Conservation (phyloP, 1,284 basidiomycete genomes). For the Ganoderma sinense region DNA sequence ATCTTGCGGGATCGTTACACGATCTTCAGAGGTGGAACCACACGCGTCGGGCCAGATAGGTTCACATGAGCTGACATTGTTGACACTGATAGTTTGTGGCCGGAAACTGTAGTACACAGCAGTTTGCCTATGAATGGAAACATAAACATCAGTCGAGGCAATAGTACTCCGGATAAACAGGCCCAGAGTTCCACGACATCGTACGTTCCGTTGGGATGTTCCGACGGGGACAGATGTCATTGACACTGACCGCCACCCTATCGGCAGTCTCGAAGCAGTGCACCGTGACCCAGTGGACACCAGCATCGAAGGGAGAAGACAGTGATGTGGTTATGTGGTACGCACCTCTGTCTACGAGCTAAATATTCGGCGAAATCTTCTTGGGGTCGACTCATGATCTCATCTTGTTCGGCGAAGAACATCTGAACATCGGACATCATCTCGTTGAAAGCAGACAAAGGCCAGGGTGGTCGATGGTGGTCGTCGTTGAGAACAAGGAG, state of each 20-base stretch:
- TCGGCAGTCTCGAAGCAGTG: background rate
- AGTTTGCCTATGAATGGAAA: background rate
- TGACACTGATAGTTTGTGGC: background rate
- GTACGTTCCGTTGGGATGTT: background rate
- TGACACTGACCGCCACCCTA: background rate
- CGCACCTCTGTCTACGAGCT: conserved; percentile 25
- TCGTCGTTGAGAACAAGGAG: conserved; percentile 17
- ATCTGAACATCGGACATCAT: conserved; percentile 39
- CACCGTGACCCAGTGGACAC: background rate
- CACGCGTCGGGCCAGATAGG: background rate
- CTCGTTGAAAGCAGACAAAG: background rate
- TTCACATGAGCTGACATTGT: background rate
- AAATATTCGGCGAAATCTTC: conserved; percentile 50
- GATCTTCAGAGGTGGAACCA: background rate
- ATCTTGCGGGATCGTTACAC: background rate
- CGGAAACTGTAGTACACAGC: background rate
- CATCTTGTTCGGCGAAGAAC: conserved; percentile 62
- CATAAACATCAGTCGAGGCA: background rate
- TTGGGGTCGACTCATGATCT: conserved; percentile 59
- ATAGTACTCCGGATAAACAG: no score
- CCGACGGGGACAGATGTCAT: background rate
- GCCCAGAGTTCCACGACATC: background rate
- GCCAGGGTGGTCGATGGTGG: conserved; percentile 6
- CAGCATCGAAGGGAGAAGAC: background rate
- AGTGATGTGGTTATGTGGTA: background rate